A percentile compares a stretch with the other conserved stretches of the same genome.
phyloP scores from a whole-genome alignment of 1,284 basidiomycete species.

The Tilletia walkeri region DNA sequence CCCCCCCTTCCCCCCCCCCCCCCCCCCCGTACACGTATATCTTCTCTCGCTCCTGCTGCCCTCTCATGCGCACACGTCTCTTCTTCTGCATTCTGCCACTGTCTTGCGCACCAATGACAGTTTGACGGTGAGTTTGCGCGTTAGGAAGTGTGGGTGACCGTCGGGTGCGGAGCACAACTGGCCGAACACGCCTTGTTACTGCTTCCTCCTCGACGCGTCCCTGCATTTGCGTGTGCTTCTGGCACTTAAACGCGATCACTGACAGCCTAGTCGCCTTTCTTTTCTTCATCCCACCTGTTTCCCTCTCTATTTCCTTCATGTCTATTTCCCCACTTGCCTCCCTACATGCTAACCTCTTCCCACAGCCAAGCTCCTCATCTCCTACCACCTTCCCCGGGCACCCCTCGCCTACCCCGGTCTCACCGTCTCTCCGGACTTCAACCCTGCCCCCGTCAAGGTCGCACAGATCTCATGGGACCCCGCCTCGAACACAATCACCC shows the following conservation, averaged over 20 bases:
- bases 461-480: slow-evolving; percentile 74
- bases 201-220: too few relatives aligned
- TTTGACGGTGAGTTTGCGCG: slow-evolving; percentile 4
- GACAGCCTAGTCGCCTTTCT: background rate
- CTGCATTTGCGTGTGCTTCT: too few relatives aligned
- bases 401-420: slow-evolving; percentile 45
- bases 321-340: background rate
- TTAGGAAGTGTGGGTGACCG: too few relatives aligned
- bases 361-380: slow-evolving; percentile 53
- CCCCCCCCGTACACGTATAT: background rate
- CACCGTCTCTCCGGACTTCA: slow-evolving; percentile 47
- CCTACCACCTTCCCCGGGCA: slow-evolving; percentile 55
- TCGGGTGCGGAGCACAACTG: too few relatives aligned
- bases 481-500: slow-evolving; percentile 74
- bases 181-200: too few relatives aligned
- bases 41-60: background rate
- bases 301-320: background rate
- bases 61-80: background rate
- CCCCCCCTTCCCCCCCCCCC: too few relatives aligned
- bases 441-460: slow-evolving; percentile 50
- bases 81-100: background rate
- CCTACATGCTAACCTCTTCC: background rate
- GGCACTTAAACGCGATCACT: too few relatives aligned
- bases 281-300: background rate
- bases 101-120: background rate